A percentile compares a stretch with the other conserved stretches of the same genome.
Conservation (phyloP, 257 asterid species). For the Gynochthodes officinalis region DNA sequence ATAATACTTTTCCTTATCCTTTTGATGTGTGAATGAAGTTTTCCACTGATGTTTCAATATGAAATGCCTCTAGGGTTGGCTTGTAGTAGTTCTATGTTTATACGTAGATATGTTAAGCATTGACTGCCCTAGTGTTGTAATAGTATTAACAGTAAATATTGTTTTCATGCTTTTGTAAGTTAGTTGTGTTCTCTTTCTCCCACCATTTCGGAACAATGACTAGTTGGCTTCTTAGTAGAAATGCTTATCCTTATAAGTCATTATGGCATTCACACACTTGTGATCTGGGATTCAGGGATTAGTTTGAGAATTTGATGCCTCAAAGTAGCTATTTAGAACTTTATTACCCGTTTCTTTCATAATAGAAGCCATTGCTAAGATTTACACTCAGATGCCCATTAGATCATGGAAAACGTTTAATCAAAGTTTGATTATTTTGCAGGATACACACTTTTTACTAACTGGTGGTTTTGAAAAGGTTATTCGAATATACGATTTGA, state of each 20-base stretch:
- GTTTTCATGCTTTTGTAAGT: background rate
- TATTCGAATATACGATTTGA: slow-evolving; percentile 77
- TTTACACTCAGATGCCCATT: background rate
- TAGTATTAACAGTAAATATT: background rate
- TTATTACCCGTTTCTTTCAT: background rate
- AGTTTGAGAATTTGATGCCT: background rate
- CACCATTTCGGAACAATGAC: background rate
- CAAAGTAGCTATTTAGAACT: background rate
- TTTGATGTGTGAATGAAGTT: background rate
- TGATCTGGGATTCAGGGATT: background rate
- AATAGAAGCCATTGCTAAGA: background rate
- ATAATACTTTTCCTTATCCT: background rate
- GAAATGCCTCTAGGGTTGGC: background rate
- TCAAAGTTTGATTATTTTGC: slow-evolving; percentile 21
- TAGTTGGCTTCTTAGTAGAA: background rate
- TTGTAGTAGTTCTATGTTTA: background rate
- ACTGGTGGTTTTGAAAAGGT: slow-evolving; percentile 90
- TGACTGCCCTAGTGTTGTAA: background rate
- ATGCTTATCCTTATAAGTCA: background rate
- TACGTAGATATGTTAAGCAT: background rate
- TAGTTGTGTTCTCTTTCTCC: background rate
- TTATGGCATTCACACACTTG: background rate
- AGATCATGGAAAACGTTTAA: background rate
- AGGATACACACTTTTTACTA: slow-evolving; percentile 72
- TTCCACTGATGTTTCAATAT: background rate